These are phyloP conservation scores for Cadophora gregata DNA, from an alignment of 2,329 filamentous ascomycete species.

Conservation along the genomic window DNA sequence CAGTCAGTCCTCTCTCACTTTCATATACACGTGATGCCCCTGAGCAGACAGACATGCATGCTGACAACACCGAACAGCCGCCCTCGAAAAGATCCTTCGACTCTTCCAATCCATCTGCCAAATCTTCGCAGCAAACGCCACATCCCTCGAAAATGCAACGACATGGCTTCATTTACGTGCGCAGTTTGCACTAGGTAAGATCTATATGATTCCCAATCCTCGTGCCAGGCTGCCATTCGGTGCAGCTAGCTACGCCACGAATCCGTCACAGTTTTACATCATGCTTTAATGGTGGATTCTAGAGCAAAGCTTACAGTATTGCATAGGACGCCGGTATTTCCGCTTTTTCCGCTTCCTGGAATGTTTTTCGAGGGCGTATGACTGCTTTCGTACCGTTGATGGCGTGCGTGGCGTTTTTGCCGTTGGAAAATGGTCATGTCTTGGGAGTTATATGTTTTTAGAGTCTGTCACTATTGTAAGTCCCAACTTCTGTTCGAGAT, in stretches of 20 bases:
- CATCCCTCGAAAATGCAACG: constrained; percentile 46
- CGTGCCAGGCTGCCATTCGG: not conserved
- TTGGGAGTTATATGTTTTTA: constrained; percentile 70
- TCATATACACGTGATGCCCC: constrained; percentile 3
- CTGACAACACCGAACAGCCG: constrained; percentile 49
- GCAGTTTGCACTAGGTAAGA: constrained; percentile 51
- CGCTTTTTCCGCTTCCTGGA: constrained; percentile 73
- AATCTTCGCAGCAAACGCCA: constrained; percentile 54
- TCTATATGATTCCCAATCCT: constrained; percentile 32
- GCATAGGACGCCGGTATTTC: constrained; percentile 64
- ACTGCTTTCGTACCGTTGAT: constrained; percentile 44
- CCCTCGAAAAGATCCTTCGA: constrained; percentile 66
- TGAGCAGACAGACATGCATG: not conserved
- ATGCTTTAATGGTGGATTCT: not conserved
- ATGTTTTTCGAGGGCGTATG: constrained; percentile 58
- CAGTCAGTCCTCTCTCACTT: constrained; percentile 29
- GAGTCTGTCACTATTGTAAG: constrained; percentile 69
- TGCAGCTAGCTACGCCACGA: constrained; percentile 2
- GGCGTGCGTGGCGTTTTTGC: not conserved
- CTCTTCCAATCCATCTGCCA: constrained; percentile 59
- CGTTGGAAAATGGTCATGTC: constrained; percentile 61
- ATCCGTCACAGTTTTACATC: not conserved
- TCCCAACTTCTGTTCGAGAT: constrained; percentile 26
- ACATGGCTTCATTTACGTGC: constrained; percentile 47
- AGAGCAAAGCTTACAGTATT: not conserved